Evolutionary conservation across 441 rosid genomes (phyloP), one percentile per base, ranked within the genome.

Genomic region (Mallotus repandus): DNA sequence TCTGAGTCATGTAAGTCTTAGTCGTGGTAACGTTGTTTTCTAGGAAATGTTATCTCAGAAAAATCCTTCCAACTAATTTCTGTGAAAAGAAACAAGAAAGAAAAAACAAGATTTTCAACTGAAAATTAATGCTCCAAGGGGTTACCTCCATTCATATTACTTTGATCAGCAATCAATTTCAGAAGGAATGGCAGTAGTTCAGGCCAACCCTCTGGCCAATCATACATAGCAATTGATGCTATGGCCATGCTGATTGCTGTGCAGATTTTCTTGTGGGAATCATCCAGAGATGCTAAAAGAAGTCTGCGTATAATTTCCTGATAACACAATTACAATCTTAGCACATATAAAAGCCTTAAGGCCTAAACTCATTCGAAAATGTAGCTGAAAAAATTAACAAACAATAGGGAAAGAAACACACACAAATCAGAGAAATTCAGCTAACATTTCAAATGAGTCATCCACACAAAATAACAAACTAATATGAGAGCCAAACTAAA

Each of bases 201-300:
- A 77, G 92, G 91, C 97, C 99, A 93, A 68, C 83, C 89, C 80
- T 95, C 97, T 52, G 97, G 97, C 99, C 98, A 95, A 75, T 95
- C 99, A 81, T 90, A 84, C 41, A 72, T 84, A 9, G 96, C 96
- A 73, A 90, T 79, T 19, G 97, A 83, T 32, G 95, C 91, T 73
- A 93, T 82, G 74, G 95, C 97, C 95, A 95, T 87, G 74, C 99
- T 88, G 50, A 89, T 82, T 56, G 99, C 98, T 2, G 97, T 93
- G 84, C 94, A 89, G 60, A 95, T 88, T 86, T 89, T 95, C 76
- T 91, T 75, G 58, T 89, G 88, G 72, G 91, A 76, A 80, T 95
- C 98, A 79, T 86, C 94, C 86, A 93, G 74, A 32, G 96, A 85
- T 45, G 79, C 83, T 81, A 95, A 80, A 60, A 93, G 92, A 65